Evolutionary conservation across 2,329 filamentous ascomycete genomes (phyloP), one percentile per base, ranked within the genome.

Genomic region (Aureobasidium sp.): DNA sequence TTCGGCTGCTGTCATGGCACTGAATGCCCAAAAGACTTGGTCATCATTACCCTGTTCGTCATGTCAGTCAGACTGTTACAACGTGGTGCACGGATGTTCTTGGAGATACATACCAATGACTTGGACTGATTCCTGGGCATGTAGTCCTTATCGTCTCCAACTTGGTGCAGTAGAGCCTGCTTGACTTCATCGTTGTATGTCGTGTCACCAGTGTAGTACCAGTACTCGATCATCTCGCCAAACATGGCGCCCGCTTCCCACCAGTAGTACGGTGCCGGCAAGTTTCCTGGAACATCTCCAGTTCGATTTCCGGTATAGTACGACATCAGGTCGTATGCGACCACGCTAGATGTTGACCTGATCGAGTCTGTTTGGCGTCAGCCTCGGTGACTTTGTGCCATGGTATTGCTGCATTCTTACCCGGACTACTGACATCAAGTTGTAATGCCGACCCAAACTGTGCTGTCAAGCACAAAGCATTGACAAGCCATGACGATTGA

Each of bases 211-310:
- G 86, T 89, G 61, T 82, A 79, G 64, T 85, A 82, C 83, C 85
- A 87, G 73, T 90, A 90, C 24, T 60, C 47, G 11, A 60, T 44
- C 67, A 88, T 76, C 0, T 84, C 82, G 64, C 85, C 84, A 79
- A 87, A 88, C 74, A 90, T 72, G 53, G 69, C 71, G 19, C 72
- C 72, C 3, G 84, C 84, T 70, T 90, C 84, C 87, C 87, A 90
- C 87, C 87, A 90, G 78, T 89, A 89, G 60, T 86, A 87, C 65
- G 86, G 86, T 27, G 70, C 68, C 2, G 75, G 75, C 45, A 77
- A 72, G 40, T 74, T 74, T 22, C 77, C 78, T 19, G 74, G 62
- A 2, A 66, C 65, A n/a, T 65, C 66, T 9, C 67, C 54, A 19
- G 68, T 67, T 17, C 64, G 63, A 53, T 74, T 74, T 65, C 70